Evolutionary conservation across 2,329 filamentous ascomycete species (phyloP), one percentile per base, ranked within the genome.

Genomic region (Exophiala bonariae): DNA sequence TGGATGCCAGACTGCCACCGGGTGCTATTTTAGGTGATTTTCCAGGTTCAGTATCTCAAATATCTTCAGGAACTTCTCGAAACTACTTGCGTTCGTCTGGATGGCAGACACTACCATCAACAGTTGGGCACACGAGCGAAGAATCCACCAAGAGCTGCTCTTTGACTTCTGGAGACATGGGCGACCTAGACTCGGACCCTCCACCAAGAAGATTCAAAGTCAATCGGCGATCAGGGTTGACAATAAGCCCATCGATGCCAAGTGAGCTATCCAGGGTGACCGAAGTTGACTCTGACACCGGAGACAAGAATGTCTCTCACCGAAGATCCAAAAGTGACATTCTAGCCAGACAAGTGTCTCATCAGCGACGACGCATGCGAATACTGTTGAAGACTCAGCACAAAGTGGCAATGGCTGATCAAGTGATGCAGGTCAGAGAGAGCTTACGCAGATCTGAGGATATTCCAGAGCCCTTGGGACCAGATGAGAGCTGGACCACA

Each of bases 21-120:
- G 31, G 35, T 13, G 31, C 33, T 13, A 34, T 45, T 17, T 17
- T 38, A 6, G 31, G 36, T 18, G 11, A 33, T 20, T 20, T 33
- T 31, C 19, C 28, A 10, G 16, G 13, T 8, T 47, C 36, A 11
- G 19, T 8, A 18, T 36, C 26, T 14, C 17, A 41, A 10, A 31
- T 41, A 16, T 38, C 48, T 7, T 49, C 43, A 7, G 30, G 17
- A 16, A 37, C n/a, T 7, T 44, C 41, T 7, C 32, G 19, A 13
- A 30, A 35, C 17, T 35, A 26, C 19, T 30, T 20, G 17, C 48
- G 23, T 26, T 56, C 55, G 4, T 56, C 43, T 14, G 55, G 57
- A 19, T 59, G 57, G 57, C 55, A 56, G 34, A 55, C 50, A 11
- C 49, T 59, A 13, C 53, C 48, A 11, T 59, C 57, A 5, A 48